Conservation (phyloP, 1,284 basidiomycete genomes). For the Moesziomyces sp. region DNA sequence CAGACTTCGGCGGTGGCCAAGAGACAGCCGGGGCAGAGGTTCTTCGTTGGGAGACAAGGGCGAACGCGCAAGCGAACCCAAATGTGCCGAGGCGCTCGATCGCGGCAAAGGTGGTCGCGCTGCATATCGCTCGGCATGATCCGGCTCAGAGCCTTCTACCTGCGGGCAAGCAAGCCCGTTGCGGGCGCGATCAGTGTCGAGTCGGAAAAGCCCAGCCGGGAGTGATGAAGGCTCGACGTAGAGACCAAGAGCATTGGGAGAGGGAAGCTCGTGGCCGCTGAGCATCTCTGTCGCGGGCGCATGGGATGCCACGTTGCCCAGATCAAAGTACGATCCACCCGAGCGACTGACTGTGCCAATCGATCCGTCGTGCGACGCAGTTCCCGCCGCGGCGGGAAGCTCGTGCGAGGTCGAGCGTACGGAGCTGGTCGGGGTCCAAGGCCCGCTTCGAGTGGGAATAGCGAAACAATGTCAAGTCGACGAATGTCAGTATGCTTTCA, state of each 20-base stretch:
- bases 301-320: too few relatives aligned
- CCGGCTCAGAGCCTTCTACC: too few relatives aligned
- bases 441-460: background rate
- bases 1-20: conserved; percentile 18
- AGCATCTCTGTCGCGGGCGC: too few relatives aligned
- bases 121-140: too few relatives aligned
- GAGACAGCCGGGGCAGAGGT: conserved; percentile 10
- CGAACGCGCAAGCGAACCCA: conserved; percentile 11
- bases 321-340: too few relatives aligned
- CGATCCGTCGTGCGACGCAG: conserved; percentile 1
- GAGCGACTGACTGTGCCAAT: conserved; percentile 3
- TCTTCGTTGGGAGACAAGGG: conserved; percentile 16
- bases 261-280: background rate
- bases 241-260: conserved; percentile 25
- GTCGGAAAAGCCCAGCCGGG: conserved; percentile 10
- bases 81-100: background rate
- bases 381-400: conserved; percentile 1
- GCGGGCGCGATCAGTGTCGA: conserved; percentile 1
- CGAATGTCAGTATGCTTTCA: background rate
- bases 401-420: conserved; percentile 20
- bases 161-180: too few relatives aligned
- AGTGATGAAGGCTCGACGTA: conserved; percentile 19
- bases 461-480: too few relatives aligned
- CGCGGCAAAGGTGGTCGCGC: too few relatives aligned
- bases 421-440: conserved; percentile 36